Conservation (phyloP, 169 alveolate species). For the Plasmodium gaboni region DNA sequence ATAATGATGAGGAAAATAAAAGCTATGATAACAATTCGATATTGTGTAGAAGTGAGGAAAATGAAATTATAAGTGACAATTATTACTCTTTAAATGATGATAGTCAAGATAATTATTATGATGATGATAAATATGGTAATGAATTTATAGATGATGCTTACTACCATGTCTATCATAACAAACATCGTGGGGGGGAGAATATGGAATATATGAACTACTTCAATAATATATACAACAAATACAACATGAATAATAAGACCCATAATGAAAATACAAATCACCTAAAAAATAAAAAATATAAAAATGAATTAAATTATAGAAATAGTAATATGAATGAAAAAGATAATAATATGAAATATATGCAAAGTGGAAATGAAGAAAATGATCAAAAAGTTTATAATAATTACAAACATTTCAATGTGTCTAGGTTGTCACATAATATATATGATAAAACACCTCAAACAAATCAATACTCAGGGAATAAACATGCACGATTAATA, state of each 20-base stretch:
- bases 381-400: background rate
- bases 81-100: conserved; percentile 40
- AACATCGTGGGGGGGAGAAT: background rate
- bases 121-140: too few species aligned
- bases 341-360: background rate
- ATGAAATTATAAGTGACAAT: background rate
- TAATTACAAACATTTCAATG: background rate
- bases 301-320: background rate
- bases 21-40: conserved; percentile 4
- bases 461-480: too few species aligned
- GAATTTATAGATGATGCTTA: too few species aligned
- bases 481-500: too few species aligned
- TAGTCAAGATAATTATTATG: background rate
- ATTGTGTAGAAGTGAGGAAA: background rate
- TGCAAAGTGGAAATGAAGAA: background rate
- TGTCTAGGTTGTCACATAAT: too few species aligned
- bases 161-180: too few species aligned
- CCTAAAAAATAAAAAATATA: background rate
- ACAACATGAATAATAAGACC: conserved; percentile 13
- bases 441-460: too few species aligned
- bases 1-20: background rate
- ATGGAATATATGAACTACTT: conserved; percentile 22
- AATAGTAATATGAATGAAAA: background rate
- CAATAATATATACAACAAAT: conserved; percentile 33
- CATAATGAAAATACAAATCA: background rate